Evolutionary conservation across 805 yeast genomes (phyloP).

Genomic region (Hanseniaspora meyeri): DNA sequence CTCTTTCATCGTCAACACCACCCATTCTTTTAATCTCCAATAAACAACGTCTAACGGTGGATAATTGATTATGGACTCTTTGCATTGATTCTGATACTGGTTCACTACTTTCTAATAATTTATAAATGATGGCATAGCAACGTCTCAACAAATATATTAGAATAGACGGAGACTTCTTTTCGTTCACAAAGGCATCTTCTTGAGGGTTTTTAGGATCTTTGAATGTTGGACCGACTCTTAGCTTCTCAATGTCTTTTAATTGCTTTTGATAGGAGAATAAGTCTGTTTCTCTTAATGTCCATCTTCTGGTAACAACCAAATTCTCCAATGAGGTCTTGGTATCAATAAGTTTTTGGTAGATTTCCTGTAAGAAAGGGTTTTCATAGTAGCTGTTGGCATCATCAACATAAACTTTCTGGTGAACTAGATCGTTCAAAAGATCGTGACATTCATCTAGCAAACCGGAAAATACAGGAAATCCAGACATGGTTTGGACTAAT

Average conservation of each 20-base stretch:
- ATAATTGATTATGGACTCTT: conserved; percentile 84
- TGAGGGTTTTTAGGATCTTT: conserved; percentile 20
- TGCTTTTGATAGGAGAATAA: conserved; percentile 68
- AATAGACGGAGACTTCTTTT: conserved; percentile 46
- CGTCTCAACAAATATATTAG: conserved; percentile 71
- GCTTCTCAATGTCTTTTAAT: conserved; percentile 60
- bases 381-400: conserved; percentile 27
- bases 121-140: conserved; percentile 82
- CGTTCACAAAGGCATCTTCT: conserved; percentile 18
- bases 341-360: conserved; percentile 51
- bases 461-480: conserved; percentile 50
- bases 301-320: conserved; percentile 78
- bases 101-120: conserved; percentile 79
- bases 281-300: conserved; percentile 97
- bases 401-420: conserved; percentile 23
- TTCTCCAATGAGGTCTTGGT: conserved; percentile 69
- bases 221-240: conserved; percentile 53
- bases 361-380: conserved; percentile 41
- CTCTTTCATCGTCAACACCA: conserved; percentile 76
- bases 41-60: conserved; percentile 81
- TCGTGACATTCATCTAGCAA: conserved; percentile 74
- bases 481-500: conserved; percentile 26
- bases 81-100: conserved; percentile 91
- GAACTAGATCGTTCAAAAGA: conserved; percentile 54
- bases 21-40: conserved; percentile 86